Base-by-base conservation (phyloP, 2,329 filamentous ascomycete genomes). In the Colletotrichum endophyticum region DNA sequence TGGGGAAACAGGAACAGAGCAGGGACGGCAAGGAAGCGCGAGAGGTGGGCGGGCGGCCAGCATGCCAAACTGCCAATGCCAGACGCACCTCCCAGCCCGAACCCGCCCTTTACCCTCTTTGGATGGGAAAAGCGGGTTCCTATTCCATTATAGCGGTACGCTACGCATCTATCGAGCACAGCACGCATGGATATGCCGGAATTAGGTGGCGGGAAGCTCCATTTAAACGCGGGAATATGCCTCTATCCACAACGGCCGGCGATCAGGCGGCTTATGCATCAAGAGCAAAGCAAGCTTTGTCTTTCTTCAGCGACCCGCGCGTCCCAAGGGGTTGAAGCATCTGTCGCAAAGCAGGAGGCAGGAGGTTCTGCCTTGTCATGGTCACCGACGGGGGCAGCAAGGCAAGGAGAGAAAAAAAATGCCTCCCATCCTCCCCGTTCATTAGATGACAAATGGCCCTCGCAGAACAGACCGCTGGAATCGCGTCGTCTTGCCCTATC, bases 11-110 rank as follows among this genome's bases (percentile, higher is more conserved):
- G 66, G 56, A 63, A 66, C 32, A 61, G 39, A 73, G 56, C 67
- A 66, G 72, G 59, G 67, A 74, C 72, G 66, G 72, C n/a, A 30
- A 64, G 9, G 16, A 73, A 62, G 49, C 70, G 70, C 62, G 56
- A 68, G 56, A 73, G 73, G 73, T 73, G 74, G 74, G 74, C 70
- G 70, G 73, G 74, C 59, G 71, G 16, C 64, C 57, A 66, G 64
- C n/a, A 19, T 34, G 49, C 63, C 36, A 59, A 56, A 39, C 66
- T 32, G 53, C 49, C 49, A 56, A 68, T 72, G 56, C 70, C 69
- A 63, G 73, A 27, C 69, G 49, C 53, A 28, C 39, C 36, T 49
- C 59, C 72, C 34, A 53, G 57, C 44, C 44, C 44, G 44, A 49
- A 70, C 44, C 59, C 39, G 64, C 39, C 28, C 64, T 73, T 44